Conservation (phyloP, 345 rosid species). For the Camelina sativa region DNA sequence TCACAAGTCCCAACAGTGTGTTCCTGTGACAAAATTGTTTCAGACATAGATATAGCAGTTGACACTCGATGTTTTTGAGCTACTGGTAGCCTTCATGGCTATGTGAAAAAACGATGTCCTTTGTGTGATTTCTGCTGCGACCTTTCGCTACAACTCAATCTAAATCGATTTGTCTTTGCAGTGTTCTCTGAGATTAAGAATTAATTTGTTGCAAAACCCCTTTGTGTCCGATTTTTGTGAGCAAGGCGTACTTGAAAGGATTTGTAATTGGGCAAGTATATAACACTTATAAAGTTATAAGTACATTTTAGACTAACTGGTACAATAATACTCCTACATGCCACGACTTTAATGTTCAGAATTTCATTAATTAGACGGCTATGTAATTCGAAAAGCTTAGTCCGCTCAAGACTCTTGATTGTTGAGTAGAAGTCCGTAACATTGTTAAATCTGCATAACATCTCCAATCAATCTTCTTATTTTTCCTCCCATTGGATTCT, state of each 20-base stretch:
- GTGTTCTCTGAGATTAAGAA: too few relatives aligned
- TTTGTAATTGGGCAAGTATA: not conserved
- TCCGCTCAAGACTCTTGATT: not conserved
- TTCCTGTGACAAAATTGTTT: slow-evolving; percentile 16
- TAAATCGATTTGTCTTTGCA: not conserved
- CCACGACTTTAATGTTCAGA: not conserved
- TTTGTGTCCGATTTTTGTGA: not conserved
- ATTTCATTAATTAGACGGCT: not conserved
- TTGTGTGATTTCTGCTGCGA: not conserved
- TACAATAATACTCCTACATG: not conserved
- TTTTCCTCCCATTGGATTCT: slow-evolving; percentile 6
- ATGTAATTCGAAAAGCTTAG: not conserved
- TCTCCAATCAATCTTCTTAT: not conserved
- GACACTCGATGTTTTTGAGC: not conserved
- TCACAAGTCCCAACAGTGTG: not conserved
- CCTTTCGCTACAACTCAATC: not conserved
- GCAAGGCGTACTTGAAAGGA: not conserved
- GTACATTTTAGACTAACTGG: not conserved
- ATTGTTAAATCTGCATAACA: not conserved
- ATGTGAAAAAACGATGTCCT: not conserved
- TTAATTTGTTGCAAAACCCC: not conserved
- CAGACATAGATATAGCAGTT: not conserved
- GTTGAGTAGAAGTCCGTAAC: not conserved
- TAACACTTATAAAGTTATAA: not conserved
- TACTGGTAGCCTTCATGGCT: not conserved